Evolutionary conservation across 148 eudicot genomes (phyloP), one percentile per base, ranked within the genome.

Genomic region (Rhododendron griersonianum): DNA sequence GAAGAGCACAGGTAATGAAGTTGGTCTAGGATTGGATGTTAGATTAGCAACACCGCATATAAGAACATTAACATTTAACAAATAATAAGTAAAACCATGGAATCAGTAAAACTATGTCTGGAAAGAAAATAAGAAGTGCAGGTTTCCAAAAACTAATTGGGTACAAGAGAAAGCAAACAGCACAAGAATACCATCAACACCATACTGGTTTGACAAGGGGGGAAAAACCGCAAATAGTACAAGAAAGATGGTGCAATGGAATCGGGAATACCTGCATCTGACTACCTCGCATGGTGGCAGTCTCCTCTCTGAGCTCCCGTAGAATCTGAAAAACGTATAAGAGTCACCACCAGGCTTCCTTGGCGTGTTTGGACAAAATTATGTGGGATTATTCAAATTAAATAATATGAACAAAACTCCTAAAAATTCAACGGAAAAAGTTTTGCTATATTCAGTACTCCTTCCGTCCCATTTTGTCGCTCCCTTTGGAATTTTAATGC

Each of bases 271-370:
- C 99, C 94, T 97, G 99, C 99, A 97, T 97, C 85, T 91, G 95
- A 84, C 98, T 93, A 41, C 98, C 98, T 79, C 88, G 90, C 98
- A 93, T 88, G n/a, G 85, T 87, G 76, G 96, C 91, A 65, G 99
- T 94, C 88, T 94, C 98, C 90, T 95, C 95, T 74, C 99, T 92
- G 33, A 97, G 89, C 81, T 95, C 93, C 78, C 90, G 88, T 83
- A 97, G 87, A 71, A 94, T 89, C 94, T 93, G 83, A 80, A 86
- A 83, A 45, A 48, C 76, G 77, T 55, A 21, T 15, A 15, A 81
- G 21, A 81, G 11, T 67, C 76, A 75, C 53, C 18, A 69, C 44
- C 41, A 57, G 23, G 19, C 63, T 81, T 50, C n/a, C 47, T 15
- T 13, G 8, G 7, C 57, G 45, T 35, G 76, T 78, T 18, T 11